Evolutionary conservation across 495 filamentous ascomycete genomes (phyloP).

Genomic region (Alectoria sarmentosa): DNA sequence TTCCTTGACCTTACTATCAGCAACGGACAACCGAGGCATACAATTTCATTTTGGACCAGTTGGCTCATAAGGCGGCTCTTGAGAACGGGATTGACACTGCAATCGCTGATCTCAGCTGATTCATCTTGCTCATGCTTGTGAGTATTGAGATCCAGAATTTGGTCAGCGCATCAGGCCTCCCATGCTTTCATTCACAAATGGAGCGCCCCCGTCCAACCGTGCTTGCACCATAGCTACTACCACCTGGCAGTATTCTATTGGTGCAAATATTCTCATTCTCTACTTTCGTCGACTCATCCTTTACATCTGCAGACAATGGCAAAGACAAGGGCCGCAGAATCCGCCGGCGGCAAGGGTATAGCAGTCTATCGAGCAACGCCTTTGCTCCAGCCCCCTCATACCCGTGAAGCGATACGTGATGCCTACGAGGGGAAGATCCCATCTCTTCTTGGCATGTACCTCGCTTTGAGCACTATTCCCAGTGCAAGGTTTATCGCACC

Average conservation of each 20-base stretch:
- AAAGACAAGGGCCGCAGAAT: neutral
- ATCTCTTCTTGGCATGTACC: slow-evolving; percentile 35
- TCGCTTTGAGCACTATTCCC: slow-evolving; percentile 32
- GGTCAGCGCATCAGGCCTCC: too few species aligned
- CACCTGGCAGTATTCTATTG: too few species aligned
- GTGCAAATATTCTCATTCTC: neutral
- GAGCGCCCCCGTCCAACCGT: neutral
- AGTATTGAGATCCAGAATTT: neutral
- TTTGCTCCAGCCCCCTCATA: slow-evolving; percentile 39
- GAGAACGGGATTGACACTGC: too few species aligned
- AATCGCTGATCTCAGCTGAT: too few species aligned
- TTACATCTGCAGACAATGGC: neutral
- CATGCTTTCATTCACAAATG: too few species aligned
- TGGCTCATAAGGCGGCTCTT: too few species aligned
- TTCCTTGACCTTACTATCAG: too few species aligned
- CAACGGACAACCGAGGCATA: too few species aligned
- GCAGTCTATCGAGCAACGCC: slow-evolving; percentile 34
- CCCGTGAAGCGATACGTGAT: slow-evolving; percentile 39
- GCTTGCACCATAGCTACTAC: too few species aligned
- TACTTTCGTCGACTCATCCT: neutral
- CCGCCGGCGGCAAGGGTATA: slow-evolving; percentile 27
- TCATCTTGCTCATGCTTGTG: neutral
- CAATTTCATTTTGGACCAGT: too few species aligned
- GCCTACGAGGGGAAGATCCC: slow-evolving; percentile 38
- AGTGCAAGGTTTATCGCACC: slow-evolving; percentile 33